Percentiles rank a stretch among this genome's conserved stretches.
Conservation (phyloP, 75 land plant species). For the Cupressus sempervirens region DNA sequence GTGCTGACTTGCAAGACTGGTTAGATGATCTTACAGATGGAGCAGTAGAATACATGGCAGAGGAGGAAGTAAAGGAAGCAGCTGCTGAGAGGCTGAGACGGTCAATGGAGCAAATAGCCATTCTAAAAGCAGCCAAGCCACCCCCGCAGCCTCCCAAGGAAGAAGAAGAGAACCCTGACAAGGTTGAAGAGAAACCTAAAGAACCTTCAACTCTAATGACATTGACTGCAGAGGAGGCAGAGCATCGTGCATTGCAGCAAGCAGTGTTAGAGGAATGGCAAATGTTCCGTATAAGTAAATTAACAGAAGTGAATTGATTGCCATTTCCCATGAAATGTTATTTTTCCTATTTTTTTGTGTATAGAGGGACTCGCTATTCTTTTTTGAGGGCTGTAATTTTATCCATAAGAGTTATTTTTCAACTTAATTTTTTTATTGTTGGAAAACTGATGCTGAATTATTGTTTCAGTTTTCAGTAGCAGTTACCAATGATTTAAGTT, state of each 20-base stretch:
- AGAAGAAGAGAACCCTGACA: slow-evolving; percentile 27
- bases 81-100: slow-evolving; percentile 53
- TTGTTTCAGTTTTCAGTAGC: background rate
- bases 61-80: slow-evolving; percentile 81
- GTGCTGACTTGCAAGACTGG: slow-evolving; percentile 80
- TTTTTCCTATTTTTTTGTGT: background rate
- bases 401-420: background rate
- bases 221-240: slow-evolving; percentile 86
- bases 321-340: background rate
- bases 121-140: slow-evolving; percentile 71
- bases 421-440: background rate
- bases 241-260: slow-evolving; percentile 92
- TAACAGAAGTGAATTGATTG: background rate
- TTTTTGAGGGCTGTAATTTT: background rate
- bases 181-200: slow-evolving; percentile 45
- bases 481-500: background rate
- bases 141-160: slow-evolving; percentile 36
- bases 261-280: slow-evolving; percentile 98
- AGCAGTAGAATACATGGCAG: slow-evolving; percentile 77
- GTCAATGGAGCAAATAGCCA: slow-evolving; percentile 69
- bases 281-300: slow-evolving; percentile 58
- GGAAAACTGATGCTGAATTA: background rate
- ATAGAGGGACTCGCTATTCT: background rate
- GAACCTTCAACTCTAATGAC: slow-evolving; percentile 75
- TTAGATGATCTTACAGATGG: slow-evolving; percentile 96